phyloP scores from a whole-genome alignment of 768 basidiomycete genomes.

The Suillus bovinus region DNA sequence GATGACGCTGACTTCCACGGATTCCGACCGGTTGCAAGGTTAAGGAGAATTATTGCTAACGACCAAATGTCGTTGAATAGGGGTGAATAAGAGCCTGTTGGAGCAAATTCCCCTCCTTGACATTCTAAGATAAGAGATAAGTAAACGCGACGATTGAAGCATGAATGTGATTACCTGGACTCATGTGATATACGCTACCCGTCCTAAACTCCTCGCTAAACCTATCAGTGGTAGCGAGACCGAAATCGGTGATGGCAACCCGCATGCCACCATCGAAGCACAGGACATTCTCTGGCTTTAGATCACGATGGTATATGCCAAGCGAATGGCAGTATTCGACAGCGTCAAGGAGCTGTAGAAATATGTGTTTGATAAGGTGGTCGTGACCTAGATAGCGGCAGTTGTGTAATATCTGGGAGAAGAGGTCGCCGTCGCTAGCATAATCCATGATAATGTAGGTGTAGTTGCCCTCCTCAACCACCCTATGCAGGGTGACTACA shows the following conservation, averaged over 20 bases:
- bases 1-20: slow-evolving; percentile 91
- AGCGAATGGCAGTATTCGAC: slow-evolving; percentile 90
- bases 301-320: slow-evolving; percentile 93
- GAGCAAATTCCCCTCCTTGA: slow-evolving; percentile 68
- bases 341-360: slow-evolving; percentile 91
- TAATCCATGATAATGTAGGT: slow-evolving; percentile 95
- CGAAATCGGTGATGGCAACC: slow-evolving; percentile 93
- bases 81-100: slow-evolving; percentile 75
- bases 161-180: slow-evolving; percentile 69
- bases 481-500: slow-evolving; percentile 87
- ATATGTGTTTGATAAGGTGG: slow-evolving; percentile 82
- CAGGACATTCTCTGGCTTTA: slow-evolving; percentile 96
- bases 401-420: slow-evolving; percentile 79
- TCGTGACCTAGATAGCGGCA: slow-evolving; percentile 84
- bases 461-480: slow-evolving; percentile 78
- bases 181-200: slow-evolving; percentile 99
- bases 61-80: slow-evolving; percentile 95
- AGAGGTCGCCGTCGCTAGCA: slow-evolving; percentile 88
- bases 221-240: slow-evolving; percentile 86
- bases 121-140: slow-evolving; percentile 65
- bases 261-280: slow-evolving; percentile 77
- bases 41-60: slow-evolving; percentile 92
- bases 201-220: slow-evolving; percentile 88
- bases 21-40: slow-evolving; percentile 91
- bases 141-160: slow-evolving; percentile 15